Evolutionary conservation across 1,139 yeast genomes (phyloP), one percentile per base, ranked within the genome.

Genomic region (Scheffersomyces titani): DNA sequence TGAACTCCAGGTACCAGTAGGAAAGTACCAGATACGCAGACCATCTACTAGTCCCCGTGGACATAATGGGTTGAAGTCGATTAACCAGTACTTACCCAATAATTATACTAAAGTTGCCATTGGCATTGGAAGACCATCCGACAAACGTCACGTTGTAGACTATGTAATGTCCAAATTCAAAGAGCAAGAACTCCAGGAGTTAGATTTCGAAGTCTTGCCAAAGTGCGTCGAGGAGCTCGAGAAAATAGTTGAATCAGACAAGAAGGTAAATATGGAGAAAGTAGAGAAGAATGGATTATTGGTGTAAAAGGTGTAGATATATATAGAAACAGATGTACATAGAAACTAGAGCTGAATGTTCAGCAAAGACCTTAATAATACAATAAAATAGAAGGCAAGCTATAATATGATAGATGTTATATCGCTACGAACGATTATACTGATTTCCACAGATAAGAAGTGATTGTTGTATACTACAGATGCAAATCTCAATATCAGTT

Each of bases 31-130:
- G 63, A 68, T 88, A 9, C 75, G 90, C 54, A 76, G 72, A 45
- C 85, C 82, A 20, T 82, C 81, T 1, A 76, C 88, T 6, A 83
- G 90, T 57, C 80, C 86, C 11, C 73, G 92, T 57, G 97, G 97
- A 0, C 97, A 92, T 65, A 91, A 90, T 67, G 97, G 97, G 0
- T 75, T 92, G 50, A 78, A 82, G 61, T 83, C 88, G 47, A 80
- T 90, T 19, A 81, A 80, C 52, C 65, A 69, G 19, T 56, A 60
- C 22, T 63, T 82, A 47, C 81, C 82, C 18, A 73, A 72, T 56
- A 78, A 80, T 1, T 86, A 84, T 62, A 77, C 81, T 13, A 81
- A 88, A 58, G 67, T 91, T 6, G 83, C 88, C 16, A 75, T 92
- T 9, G 97, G 97, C 0, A 88, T 92, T 21, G 96, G 90, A 1